Conservation (phyloP, 1,284 basidiomycete genomes). For the Rhodotorula sp. region DNA sequence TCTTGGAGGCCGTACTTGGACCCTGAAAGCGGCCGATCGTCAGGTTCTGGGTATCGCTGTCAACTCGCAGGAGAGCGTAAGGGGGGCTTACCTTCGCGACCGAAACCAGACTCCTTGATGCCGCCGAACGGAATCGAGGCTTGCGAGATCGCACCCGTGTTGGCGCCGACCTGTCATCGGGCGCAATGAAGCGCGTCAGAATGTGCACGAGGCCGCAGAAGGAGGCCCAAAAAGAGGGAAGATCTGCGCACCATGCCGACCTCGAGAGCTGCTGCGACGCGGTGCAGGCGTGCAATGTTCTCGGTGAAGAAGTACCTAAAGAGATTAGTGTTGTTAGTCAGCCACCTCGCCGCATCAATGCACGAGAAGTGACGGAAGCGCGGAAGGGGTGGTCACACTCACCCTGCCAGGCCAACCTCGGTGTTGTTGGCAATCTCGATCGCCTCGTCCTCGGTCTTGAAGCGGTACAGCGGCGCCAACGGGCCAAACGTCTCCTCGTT, state of each 20-base stretch:
- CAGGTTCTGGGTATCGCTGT: not conserved
- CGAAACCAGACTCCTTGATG: constrained; percentile 78
- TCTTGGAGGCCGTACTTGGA: constrained; percentile 74
- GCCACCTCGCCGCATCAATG: not conserved
- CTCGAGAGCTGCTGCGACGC: constrained; percentile 95
- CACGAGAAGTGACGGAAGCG: not conserved
- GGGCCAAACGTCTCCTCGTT: constrained; percentile 46
- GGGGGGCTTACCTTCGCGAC: constrained; percentile 50
- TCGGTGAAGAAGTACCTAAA: constrained; percentile 77
- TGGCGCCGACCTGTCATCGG: constrained; percentile 52
- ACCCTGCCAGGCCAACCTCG: constrained; percentile 81
- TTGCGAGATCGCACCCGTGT: constrained; percentile 79
- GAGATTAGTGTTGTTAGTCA: not conserved
- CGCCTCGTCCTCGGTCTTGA: constrained; percentile 90
- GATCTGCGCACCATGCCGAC: constrained; percentile 84
- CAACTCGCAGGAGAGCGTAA: not conserved
- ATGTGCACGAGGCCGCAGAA: constrained; percentile 43
- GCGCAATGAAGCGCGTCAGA: too few relatives aligned
- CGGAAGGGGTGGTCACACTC: not conserved
- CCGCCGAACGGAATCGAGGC: constrained; percentile 90
- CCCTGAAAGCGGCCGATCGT: constrained; percentile 62
- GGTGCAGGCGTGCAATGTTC: constrained; percentile 86
- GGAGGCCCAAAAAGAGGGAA: too few relatives aligned
- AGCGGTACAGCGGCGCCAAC: constrained; percentile 52
- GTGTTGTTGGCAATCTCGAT: constrained; percentile 79